These are phyloP conservation scores for Phlegmacium glaucopus DNA, from an alignment of 768 basidiomycete genomes.

Conservation along the genomic window DNA sequence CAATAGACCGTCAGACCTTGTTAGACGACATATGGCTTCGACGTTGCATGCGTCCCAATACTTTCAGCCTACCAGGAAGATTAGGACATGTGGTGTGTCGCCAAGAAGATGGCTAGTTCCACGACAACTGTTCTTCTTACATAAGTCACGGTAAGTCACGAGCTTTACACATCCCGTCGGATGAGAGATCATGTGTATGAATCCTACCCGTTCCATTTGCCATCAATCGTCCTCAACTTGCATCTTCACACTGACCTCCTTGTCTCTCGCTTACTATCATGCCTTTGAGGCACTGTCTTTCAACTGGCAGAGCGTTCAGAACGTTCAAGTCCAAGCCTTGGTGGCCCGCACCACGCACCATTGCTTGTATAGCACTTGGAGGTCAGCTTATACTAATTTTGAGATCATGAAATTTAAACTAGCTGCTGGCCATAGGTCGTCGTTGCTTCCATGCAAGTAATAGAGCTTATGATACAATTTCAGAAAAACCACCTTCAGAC, in stretches of 20 bases:
- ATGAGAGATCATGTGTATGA: too few relatives aligned
- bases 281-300: conserved; percentile 27
- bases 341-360: conserved; percentile 5
- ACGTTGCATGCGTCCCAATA: too few relatives aligned
- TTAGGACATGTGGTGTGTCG: too few relatives aligned
- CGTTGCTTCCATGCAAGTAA: conserved; percentile 32
- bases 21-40: too few relatives aligned
- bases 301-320: conserved; percentile 23
- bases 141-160: too few relatives aligned
- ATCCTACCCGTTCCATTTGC: too few relatives aligned
- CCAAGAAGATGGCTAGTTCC: too few relatives aligned
- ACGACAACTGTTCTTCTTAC: too few relatives aligned
- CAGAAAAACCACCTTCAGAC: conserved; percentile 23
- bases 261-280: conserved; percentile 16
- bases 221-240: too few relatives aligned
- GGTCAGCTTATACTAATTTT: conserved; percentile 6
- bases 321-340: conserved; percentile 19
- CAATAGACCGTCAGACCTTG: too few relatives aligned
- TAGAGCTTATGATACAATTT: conserved; percentile 21
- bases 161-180: too few relatives aligned
- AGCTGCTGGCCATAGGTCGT: conserved; percentile 19
- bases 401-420: not conserved
- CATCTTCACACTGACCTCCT: conserved; percentile 3
- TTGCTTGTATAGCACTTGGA: conserved; percentile 9
- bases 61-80: too few relatives aligned